phyloP scores from a whole-genome alignment of 108 stramenopile genomes.

The Cylindrotheca closterium region DNA sequence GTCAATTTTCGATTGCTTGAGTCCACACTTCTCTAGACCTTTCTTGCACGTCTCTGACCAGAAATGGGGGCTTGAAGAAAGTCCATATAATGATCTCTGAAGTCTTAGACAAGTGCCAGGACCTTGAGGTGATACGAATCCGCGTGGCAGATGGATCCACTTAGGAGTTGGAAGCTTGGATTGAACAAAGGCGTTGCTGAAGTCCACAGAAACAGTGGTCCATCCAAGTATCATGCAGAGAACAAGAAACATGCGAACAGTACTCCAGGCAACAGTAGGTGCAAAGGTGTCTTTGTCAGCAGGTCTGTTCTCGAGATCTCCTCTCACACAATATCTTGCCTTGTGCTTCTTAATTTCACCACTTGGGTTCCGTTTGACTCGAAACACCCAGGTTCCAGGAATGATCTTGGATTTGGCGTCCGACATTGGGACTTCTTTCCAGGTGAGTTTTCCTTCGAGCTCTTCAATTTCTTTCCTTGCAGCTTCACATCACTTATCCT shows the following conservation, averaged over 20 bases:
- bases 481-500: conserved; percentile 3
- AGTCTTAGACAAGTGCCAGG: conserved; percentile 24
- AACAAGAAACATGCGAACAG: conserved; percentile 32
- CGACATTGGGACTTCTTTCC: conserved; percentile 14
- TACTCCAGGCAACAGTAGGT: conserved; percentile 54
- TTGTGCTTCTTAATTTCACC: conserved; percentile 45
- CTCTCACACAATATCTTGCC: conserved; percentile 54
- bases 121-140: conserved; percentile 8
- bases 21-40: conserved; percentile 7
- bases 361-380: conserved; percentile 30
- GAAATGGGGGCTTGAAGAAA: conserved; percentile 15
- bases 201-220: conserved; percentile 39
- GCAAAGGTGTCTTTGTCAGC: too few species aligned
- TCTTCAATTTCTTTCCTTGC: too few species aligned
- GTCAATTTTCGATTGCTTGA: conserved; percentile 16
- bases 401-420: conserved; percentile 7
- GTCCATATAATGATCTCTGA: conserved; percentile 23
- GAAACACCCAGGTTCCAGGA: too few species aligned
- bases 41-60: conserved; percentile 9
- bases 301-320: too few species aligned
- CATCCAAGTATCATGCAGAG: conserved; percentile 22
- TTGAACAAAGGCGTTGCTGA: conserved; percentile 45
- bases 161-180: conserved; percentile 20
- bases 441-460: conserved; percentile 16
- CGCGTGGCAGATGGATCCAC: conserved; percentile 16